A percentile compares a stretch with the other conserved stretches of the same genome.
phyloP scores from a whole-genome alignment of 2,329 filamentous ascomycete genomes.

The Calonectria fujianensis region DNA sequence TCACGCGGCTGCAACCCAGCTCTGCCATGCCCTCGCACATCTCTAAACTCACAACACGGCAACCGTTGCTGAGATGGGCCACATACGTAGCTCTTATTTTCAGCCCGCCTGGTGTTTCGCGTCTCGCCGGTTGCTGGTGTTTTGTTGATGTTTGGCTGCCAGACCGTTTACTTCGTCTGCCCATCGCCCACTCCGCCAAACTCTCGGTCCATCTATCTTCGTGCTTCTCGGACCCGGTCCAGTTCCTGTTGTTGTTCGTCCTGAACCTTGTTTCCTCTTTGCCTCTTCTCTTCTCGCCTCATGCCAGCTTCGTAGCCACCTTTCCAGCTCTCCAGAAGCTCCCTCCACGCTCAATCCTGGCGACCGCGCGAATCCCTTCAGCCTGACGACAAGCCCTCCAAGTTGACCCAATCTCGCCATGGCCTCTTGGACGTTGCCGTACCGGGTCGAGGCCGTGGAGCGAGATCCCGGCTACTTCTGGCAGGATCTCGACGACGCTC shows the following conservation, averaged over 20 bases:
- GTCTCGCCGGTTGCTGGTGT: constrained; percentile 52
- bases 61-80: constrained; percentile 53
- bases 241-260: constrained; percentile 49
- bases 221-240: constrained; percentile 48
- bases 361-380: constrained; percentile 44
- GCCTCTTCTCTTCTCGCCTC: constrained; percentile 41
- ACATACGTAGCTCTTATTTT: constrained; percentile 48
- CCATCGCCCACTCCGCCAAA: constrained; percentile 44
- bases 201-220: constrained; percentile 47
- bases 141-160: constrained; percentile 42
- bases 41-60: constrained; percentile 37
- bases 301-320: constrained; percentile 49
- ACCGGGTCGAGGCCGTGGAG: constrained; percentile 59
- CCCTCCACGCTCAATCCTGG: constrained; percentile 46
- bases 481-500: constrained; percentile 58
- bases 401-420: constrained; percentile 49
- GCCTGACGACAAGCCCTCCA: constrained; percentile 1
- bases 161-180: constrained; percentile 49
- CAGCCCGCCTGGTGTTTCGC: constrained; percentile 36
- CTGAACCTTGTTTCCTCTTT: constrained; percentile 53
- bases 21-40: constrained; percentile 23
- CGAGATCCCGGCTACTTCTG: constrained; percentile 61
- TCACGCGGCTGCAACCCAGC: constrained; percentile 47
- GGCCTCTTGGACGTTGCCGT: constrained; percentile 62
- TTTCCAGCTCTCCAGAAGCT: constrained; percentile 43